These are phyloP conservation scores for Dipodascus albidus DNA, from an alignment of 805 yeast genomes.

Conservation along the genomic window DNA sequence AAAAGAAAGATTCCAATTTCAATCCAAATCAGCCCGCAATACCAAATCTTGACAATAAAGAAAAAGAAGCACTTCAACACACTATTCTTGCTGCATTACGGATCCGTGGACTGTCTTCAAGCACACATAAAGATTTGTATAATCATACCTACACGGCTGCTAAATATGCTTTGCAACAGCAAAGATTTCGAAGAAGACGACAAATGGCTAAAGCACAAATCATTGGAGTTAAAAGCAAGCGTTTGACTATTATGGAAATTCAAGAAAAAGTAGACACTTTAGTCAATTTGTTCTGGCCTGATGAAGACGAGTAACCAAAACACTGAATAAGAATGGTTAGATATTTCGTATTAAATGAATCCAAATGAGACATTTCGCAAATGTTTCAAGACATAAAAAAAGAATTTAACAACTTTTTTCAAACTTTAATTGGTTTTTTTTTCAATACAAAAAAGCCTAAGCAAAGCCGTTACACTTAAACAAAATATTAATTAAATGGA, in stretches of 20 bases:
- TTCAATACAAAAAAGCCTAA: too few species aligned
- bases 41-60: background rate
- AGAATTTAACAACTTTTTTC: too few species aligned
- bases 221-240: too few species aligned
- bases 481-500: too few species aligned
- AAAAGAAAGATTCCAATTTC: too few species aligned
- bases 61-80: slow-evolving; percentile 16
- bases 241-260: slow-evolving; percentile 4
- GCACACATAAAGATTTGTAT: slow-evolving; percentile 21
- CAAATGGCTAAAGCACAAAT: too few species aligned
- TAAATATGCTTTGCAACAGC: slow-evolving; percentile 19
- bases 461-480: too few species aligned
- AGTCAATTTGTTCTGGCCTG: slow-evolving; percentile 7
- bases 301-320: background rate
- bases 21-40: too few species aligned
- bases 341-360: too few species aligned
- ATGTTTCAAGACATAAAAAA: too few species aligned
- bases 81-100: slow-evolving; percentile 26
- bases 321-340: background rate
- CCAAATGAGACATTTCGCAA: too few species aligned
- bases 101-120: slow-evolving; percentile 20
- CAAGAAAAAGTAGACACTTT: slow-evolving; percentile 16
- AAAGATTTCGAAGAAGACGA: background rate
- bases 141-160: slow-evolving; percentile 19
- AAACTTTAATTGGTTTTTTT: too few species aligned